Base-by-base conservation (phyloP, 345 rosid species). In the Rhodamnia argentea region DNA sequence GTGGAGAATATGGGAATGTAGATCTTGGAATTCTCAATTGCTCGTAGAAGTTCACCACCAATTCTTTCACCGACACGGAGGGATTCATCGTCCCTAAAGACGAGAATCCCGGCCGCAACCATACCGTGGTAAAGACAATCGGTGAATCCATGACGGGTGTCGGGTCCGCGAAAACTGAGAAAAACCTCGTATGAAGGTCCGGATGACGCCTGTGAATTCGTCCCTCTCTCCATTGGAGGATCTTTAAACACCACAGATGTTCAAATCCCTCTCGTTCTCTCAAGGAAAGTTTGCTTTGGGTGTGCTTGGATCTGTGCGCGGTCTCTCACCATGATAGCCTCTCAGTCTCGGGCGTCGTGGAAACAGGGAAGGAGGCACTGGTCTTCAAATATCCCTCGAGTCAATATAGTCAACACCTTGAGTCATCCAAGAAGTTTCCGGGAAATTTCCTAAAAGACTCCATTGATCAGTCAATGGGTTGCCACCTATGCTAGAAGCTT, bases 181-280 rank as follows among this genome's bases (percentile, higher is more conserved):
- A 70, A 32, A 70, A 64, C 78, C 13, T 64, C 44, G 2, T 16
- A 64, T 0, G 13, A 0, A 18, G 24, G 22, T 16, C 13, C 13
- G 0, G 2, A 70, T 16, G 44, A 70, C 10, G 0, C 0, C 47
- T 0, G 6, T 8, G 47, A 70, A 32, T 0, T 9, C 0, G 4
- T 32, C 0, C 44, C 78, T 9, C 0, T 64, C 78, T 32, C 78
- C 78, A 64, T 32, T 0, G 44, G 0, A 32, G 0, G 3, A 16
- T 64, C 78, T 64, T 5, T 64, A 32, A 16, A 32, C 76, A 32
- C 76, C 6, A 4, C 58, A 8, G 1, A 55, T 22, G 5, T 20
- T 16, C 26, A 22, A 55, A 55, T 55, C 10, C 10, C 24, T 22
- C 10, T 22, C 56, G 0, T 6, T 32, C 40, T 32, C 78, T 18